Evolutionary conservation across 2,329 filamentous ascomycete genomes (phyloP), one percentile per base, ranked within the genome.

Genomic region (Cercospora sp.): DNA sequence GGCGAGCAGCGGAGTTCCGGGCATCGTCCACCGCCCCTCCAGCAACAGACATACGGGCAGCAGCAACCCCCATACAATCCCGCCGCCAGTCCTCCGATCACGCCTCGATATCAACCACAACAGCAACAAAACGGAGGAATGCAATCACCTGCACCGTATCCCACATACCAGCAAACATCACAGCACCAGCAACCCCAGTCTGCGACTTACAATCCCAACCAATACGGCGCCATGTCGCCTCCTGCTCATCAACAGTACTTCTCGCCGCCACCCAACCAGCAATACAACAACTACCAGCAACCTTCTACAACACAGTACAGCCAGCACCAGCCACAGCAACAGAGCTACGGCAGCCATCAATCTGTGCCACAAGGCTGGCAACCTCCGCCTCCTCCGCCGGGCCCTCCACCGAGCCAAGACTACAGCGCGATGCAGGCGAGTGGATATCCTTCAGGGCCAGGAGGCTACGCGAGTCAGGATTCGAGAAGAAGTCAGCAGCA

Each of bases 301-400:
- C 79, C 81, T 13, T 85, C 84, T 64, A 82, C 86, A 31, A 85
- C 87, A 13, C 81, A 82, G 0, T 87, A 87, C 3, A 89, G 88
- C 69, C 85, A 90, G 42, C 88, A 87, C 4, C 88, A 88, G 3
- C 87, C 88, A 6, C 80, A 81, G 63, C 82, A 81, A n/a, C 78
- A 74, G 33, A 68, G 66, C 23, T 64, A 66, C 40, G 59, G 65
- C 12, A 60, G 12, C 48, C 48, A 65, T 13, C 71, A 72, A 51
- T 81, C 68, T 79, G 80, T 89, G 64, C 88, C 88, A 12, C 84
- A 87, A 62, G 88, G 88, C 4, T 91, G 90, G 75, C 84, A 90
- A 28, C 88, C 88, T 0, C 89, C 89, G 18, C 89, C 89, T 3
- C 89, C 89, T 10, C 89, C 89, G 0, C 89, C 88, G 1, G 87